Evolutionary conservation across 2,329 filamentous ascomycete species (phyloP).

Genomic region (Alternaria rosae): DNA sequence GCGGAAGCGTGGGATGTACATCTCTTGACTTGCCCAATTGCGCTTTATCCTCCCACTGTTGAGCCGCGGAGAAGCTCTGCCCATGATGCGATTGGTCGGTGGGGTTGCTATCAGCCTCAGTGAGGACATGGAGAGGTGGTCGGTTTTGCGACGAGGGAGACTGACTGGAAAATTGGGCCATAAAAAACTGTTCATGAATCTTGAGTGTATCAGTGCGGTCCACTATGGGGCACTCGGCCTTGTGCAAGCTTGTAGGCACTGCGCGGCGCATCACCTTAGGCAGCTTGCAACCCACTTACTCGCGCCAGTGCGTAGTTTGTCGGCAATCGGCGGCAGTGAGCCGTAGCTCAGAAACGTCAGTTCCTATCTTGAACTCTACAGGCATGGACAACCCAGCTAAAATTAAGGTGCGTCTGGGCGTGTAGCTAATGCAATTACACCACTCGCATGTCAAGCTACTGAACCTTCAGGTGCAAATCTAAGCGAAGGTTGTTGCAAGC

Average conservation of each 20-base stretch:
- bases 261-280: not conserved
- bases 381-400: not conserved
- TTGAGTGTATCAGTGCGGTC: slow-evolving; percentile 12
- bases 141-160: not conserved
- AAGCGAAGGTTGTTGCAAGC: slow-evolving; percentile 9
- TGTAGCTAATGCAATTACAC: slow-evolving; percentile 2
- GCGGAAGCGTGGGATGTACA: slow-evolving; percentile 21
- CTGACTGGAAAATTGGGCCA: not conserved
- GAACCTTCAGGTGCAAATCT: not conserved
- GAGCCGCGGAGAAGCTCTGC: slow-evolving; percentile 17
- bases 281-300: slow-evolving; percentile 4
- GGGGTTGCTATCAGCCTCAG: slow-evolving; percentile 3
- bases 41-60: slow-evolving; percentile 1
- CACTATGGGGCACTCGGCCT: slow-evolving; percentile 12
- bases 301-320: slow-evolving; percentile 9
- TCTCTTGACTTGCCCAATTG: slow-evolving; percentile 9
- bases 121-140: not conserved
- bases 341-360: slow-evolving; percentile 3
- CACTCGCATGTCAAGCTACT: not conserved
- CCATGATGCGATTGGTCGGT: not conserved
- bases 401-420: not conserved
- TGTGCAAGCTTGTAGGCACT: slow-evolving; percentile 13
- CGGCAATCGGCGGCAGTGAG: slow-evolving; percentile 7
- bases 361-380: not conserved
- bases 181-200: not conserved